Conservation (phyloP, 2,329 filamentous ascomycete genomes). For the Pseudogymnoascus destructans region DNA sequence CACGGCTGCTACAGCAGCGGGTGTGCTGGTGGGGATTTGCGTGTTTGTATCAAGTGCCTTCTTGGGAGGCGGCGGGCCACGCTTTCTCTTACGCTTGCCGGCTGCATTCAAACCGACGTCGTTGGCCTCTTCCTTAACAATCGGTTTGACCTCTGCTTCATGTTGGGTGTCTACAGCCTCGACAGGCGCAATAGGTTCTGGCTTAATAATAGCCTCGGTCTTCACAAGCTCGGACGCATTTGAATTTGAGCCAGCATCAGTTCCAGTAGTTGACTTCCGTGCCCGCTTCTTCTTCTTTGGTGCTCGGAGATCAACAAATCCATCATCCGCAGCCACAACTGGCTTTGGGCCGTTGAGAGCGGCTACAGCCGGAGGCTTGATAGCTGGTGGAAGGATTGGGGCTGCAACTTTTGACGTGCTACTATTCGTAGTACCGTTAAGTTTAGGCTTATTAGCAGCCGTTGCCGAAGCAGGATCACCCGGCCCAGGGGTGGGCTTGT, state of each 20-base stretch:
- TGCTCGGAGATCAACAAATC: neutral
- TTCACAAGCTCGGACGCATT: neutral
- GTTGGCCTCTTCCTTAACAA: neutral
- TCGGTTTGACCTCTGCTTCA: neutral
- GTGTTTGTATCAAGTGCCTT: neutral
- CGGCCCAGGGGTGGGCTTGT: neutral
- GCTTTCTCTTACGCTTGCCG: neutral
- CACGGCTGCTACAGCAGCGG: neutral
- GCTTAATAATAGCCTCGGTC: neutral
- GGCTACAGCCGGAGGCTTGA: neutral
- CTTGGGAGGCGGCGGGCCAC: neutral
- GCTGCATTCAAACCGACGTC: neutral
- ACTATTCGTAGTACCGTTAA: neutral
- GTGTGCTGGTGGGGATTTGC: neutral
- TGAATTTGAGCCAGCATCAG: neutral
- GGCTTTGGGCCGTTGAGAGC: neutral
- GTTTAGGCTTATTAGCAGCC: neutral
- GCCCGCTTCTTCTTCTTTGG: slow-evolving; percentile 9
- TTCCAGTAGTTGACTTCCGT: neutral
- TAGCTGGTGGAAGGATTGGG: neutral
- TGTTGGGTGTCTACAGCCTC: neutral
- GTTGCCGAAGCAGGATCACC: neutral
- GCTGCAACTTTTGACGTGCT: neutral
- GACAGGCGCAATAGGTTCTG: neutral
- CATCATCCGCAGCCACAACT: neutral